A percentile compares a stretch with the other conserved stretches of the same genome.
Conservation (phyloP, 2,329 filamentous ascomycete genomes). For the Drechmeria coniospora region DNA sequence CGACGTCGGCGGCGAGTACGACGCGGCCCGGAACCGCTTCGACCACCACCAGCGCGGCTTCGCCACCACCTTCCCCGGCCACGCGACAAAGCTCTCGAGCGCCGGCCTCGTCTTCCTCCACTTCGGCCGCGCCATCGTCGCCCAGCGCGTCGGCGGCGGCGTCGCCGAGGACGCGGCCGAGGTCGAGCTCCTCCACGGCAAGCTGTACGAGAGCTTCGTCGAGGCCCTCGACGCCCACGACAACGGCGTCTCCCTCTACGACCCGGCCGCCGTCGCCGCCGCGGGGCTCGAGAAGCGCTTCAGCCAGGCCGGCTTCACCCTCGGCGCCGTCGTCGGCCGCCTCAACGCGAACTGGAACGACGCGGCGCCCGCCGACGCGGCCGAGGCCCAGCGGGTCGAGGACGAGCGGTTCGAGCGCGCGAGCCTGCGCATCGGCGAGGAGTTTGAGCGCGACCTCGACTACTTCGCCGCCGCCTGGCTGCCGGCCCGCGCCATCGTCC, state of each 20-base stretch:
- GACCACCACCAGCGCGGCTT: constrained; percentile 98
- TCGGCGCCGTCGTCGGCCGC: constrained; percentile 69
- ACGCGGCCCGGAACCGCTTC: constrained; percentile 60
- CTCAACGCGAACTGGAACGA: constrained; percentile 76
- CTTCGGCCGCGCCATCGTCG: constrained; percentile 76
- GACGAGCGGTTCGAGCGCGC: constrained; percentile 67
- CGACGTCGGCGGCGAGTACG: constrained; percentile 93
- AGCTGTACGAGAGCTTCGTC: constrained; percentile 85
- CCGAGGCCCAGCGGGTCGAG: constrained; percentile 52
- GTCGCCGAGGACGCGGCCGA: constrained; percentile 46
- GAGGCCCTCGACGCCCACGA: constrained; percentile 96
- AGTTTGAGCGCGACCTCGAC: constrained; percentile 69
- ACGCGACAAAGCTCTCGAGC: constrained; percentile 77
- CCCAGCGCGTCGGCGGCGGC: constrained; percentile 29
- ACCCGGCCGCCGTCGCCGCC: constrained; percentile 49
- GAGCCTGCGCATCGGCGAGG: constrained; percentile 71
- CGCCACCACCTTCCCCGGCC: constrained; percentile 66
- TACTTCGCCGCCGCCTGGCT: constrained; percentile 69
- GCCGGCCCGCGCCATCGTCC: constrained; percentile 68
- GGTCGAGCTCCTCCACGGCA: constrained; percentile 63
- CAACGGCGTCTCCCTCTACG: constrained; percentile 80
- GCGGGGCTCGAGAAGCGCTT: constrained; percentile 72
- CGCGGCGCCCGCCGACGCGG: constrained; percentile 32
- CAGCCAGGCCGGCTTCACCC: constrained; percentile 64
- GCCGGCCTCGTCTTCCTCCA: constrained; percentile 93